A percentile compares a stretch with the other conserved stretches of the same genome.
phyloP scores from a whole-genome alignment of 805 yeast species.

The Metschnikowia continentalis region DNA sequence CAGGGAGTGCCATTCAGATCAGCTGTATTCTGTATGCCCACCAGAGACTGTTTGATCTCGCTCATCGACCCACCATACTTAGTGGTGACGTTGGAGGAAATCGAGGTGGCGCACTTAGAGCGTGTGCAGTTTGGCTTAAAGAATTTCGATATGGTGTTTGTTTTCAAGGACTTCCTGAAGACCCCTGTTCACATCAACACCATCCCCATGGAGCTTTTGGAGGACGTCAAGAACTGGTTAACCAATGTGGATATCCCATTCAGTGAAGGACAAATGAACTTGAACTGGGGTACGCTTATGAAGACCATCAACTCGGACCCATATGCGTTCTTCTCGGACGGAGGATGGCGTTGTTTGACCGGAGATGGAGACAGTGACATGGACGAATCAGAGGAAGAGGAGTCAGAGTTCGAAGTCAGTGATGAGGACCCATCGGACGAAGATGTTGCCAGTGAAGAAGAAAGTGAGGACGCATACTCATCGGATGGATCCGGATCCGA shows the following conservation, averaged over 20 bases:
- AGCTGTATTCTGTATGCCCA: constrained; percentile 91
- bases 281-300: constrained; percentile 95
- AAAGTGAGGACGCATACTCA: constrained; percentile 34
- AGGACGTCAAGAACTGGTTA: constrained; percentile 92
- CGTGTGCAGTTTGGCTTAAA: constrained; percentile 96
- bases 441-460: constrained; percentile 54
- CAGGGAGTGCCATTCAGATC: constrained; percentile 96
- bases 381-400: constrained; percentile 63
- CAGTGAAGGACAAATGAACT: constrained; percentile 91
- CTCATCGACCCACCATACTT: constrained; percentile 91
- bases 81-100: constrained; percentile 85
- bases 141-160: constrained; percentile 95
- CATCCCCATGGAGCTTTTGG: constrained; percentile 87
- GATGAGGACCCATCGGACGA: constrained; percentile 62
- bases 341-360: constrained; percentile 94
- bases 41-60: constrained; percentile 94
- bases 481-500: constrained; percentile 35
- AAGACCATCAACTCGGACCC: constrained; percentile 91
- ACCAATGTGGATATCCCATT: constrained; percentile 96
- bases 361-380: constrained; percentile 77
- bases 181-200: constrained; percentile 93
- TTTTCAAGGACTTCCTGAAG: constrained; percentile 82
- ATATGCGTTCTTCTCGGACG: constrained; percentile 85
- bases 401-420: constrained; percentile 63
- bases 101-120: constrained; percentile 92